Base-by-base conservation (phyloP, 2,329 filamentous ascomycete genomes). In the Cercospora berteroae region DNA sequence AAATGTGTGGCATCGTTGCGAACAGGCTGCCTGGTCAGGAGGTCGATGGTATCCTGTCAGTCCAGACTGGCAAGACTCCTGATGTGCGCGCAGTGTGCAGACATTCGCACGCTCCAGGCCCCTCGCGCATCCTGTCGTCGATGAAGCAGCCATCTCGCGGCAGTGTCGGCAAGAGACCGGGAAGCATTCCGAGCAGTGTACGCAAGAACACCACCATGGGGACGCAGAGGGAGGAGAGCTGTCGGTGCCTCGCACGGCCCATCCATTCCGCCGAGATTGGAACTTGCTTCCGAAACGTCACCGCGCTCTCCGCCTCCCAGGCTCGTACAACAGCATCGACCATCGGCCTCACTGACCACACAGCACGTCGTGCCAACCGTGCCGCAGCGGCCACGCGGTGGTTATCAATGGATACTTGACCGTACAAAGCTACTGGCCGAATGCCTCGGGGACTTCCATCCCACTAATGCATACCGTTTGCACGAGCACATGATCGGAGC, bases 401-500 rank as follows among this genome's bases (percentile, higher is more conserved):
- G 18, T 23, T 20, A 48, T 20, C 20, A 48, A 23, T 16, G 20
- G 4, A 12, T 23, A 3, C 44, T 23, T 42, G n/a, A 42, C 36
- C n/a, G 36, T 42, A 42, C 36, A 42, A n/a, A 42, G 16, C 3
- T 2, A n/a, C 36, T 42, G n/a, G 36, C 36, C 36, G 36, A 42
- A 8, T 42, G 36, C 36, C 36, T 42, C 36, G 36, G 36, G 36
- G 36, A 42, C 36, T 42, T 42, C 36, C n/a, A 5, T 7, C 12
- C 18, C 48, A 18, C 52, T 18, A 56, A 25, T 31, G 52, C 52
- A 23, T 31, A 6, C 27, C 52, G 27, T 27, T 36, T 58, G 55
- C 55, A 12, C n/a, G 9, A 33, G 55, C 55, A 58, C 55, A 58
- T 58, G 55, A 33, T 58, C 31, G 55, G 55, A 58, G 55, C 25